Evolutionary conservation across 495 filamentous ascomycete species (phyloP).

Genomic region (Cetradonia linearis): DNA sequence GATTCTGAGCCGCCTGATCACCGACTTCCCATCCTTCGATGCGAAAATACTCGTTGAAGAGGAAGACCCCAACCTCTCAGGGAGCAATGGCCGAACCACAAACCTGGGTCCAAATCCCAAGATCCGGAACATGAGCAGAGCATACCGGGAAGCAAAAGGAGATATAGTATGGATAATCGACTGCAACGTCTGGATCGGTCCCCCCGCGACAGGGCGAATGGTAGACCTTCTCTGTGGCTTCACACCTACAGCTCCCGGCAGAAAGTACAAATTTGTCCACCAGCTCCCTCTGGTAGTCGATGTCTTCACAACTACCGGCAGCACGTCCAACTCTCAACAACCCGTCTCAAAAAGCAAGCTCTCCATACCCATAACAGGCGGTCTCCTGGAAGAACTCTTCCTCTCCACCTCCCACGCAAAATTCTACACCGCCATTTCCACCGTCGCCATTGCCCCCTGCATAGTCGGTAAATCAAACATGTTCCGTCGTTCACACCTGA

Average conservation of each 20-base stretch:
- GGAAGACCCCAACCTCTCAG: slow-evolving; percentile 67
- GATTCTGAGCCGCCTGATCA: slow-evolving; percentile 56
- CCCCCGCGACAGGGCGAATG: slow-evolving; percentile 70
- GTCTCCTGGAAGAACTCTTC: slow-evolving; percentile 85
- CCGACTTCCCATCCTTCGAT: slow-evolving; percentile 64
- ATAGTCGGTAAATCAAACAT: slow-evolving; percentile 97
- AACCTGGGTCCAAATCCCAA: slow-evolving; percentile 92
- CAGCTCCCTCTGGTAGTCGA: slow-evolving; percentile 85
- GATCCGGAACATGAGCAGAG: slow-evolving; percentile 91
- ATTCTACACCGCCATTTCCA: slow-evolving; percentile 97
- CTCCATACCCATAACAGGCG: slow-evolving; percentile 46
- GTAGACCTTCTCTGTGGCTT: slow-evolving; percentile 75
- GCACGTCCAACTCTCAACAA: slow-evolving; percentile 20
- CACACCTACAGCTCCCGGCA: slow-evolving; percentile 29
- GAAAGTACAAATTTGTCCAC: slow-evolving; percentile 88
- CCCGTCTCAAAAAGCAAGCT: slow-evolving; percentile 20
- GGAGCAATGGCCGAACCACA: slow-evolving; percentile 38
- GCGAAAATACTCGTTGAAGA: slow-evolving; percentile 72
- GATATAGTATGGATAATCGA: slow-evolving; percentile 94
- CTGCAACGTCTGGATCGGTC: slow-evolving; percentile 89
- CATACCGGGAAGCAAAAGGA: slow-evolving; percentile 85
- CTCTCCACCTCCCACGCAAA: slow-evolving; percentile 91
- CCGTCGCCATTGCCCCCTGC: slow-evolving; percentile 80
- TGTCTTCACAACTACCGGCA: slow-evolving; percentile 34
- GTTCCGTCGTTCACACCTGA: slow-evolving; percentile 87